Evolutionary conservation across 306 rosid species (phyloP), one percentile per base, ranked within the genome.

Genomic region (Cicer cuneatum): DNA sequence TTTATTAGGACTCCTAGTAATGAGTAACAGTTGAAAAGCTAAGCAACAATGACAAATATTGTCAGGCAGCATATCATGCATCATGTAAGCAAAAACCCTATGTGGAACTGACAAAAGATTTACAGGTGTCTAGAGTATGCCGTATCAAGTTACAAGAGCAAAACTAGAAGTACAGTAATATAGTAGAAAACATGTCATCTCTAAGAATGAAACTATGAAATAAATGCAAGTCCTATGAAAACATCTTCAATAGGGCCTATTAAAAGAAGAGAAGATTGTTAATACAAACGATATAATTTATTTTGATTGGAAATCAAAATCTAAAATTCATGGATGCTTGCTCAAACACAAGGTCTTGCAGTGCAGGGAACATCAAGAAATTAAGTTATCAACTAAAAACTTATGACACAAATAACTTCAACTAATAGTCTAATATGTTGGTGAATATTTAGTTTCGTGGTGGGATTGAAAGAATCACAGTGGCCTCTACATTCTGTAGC

Each of bases 361-460:
- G 5, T 57, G 54, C 10, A 70, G 49, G 77, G n/a, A 74, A 59
- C 29, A 7, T 61, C 33, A 69, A 37, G 24, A 24, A 64, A 66
- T 46, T 8, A 13, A 33, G 12, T 53, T 8, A 53, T 29, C 33
- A 29, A 29, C 33, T 29, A 29, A 29, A 24, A 29, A 29, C 4
- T 29, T 29, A 29, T 29, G 33, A 29, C 33, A 15, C 29, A 52
- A 16, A 29, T 29, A 53, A 16, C 7, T 53, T 53, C 60, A 53
- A 53, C 60, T 53, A 53, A 19, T 19, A 53, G 33, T 29, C 33
- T 29, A 29, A 29, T 29, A 29, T 29, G 33, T 29, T 29, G 0
- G 3, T 29, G 33, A 29, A 29, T 29, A 5, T 29, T 29, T 29
- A 29, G 33, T 29, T 29, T 2, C 0, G 33, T 29, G 5, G 33